Base-by-base conservation (phyloP, 2,329 filamentous ascomycete species). In the Beauveria scarabaeidicola region DNA sequence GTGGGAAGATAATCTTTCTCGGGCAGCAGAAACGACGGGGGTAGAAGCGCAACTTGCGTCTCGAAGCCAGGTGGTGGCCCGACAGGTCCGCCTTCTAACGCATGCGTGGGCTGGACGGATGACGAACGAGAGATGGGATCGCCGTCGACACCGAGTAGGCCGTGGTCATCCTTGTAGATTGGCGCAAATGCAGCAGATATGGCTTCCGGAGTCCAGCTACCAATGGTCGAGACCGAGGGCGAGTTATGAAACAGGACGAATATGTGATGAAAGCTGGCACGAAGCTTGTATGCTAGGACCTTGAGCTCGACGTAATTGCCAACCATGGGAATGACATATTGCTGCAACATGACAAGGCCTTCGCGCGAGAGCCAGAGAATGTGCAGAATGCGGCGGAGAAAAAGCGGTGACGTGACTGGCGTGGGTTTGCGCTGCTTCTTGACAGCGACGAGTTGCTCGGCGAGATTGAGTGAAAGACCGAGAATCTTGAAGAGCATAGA, bases 311-410 rank as follows among this genome's bases (percentile, higher is more conserved):
- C 85, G 74, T 86, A 90, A 68, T 84, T 87, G 65, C 81, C 86
- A 59, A 90, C 89, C 82, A 88, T 90, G 46, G 93, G 94, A 21
- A 97, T 77, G 51, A 99, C 86, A 70, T 93, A 94, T 69, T 87
- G 82, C 68, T 97, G 91, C 10, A 97, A 79, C 73, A 97, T 89
- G 36, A 91, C 83, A 2, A 97, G 78, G 1, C 94, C 94, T 75
- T 99, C 94, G 36, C 92, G 84, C 1, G 93, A 90, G 57, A 99
- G 87, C 92, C 93, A 99, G 69, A 97, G 83, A 65, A 99, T 97
- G 72, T 96, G 91, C 68, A 82, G 74, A 56, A 96, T 91, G 27
- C 96, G 82, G 64, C 94, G 85, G 17, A 96, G 80, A 2, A 90
- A 90, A 64, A 90, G 87, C 2, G 90, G 89, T 63, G 90, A 84